These are phyloP conservation scores for Citrus medica DNA, from an alignment of 345 rosid species.

Conservation along the genomic window DNA sequence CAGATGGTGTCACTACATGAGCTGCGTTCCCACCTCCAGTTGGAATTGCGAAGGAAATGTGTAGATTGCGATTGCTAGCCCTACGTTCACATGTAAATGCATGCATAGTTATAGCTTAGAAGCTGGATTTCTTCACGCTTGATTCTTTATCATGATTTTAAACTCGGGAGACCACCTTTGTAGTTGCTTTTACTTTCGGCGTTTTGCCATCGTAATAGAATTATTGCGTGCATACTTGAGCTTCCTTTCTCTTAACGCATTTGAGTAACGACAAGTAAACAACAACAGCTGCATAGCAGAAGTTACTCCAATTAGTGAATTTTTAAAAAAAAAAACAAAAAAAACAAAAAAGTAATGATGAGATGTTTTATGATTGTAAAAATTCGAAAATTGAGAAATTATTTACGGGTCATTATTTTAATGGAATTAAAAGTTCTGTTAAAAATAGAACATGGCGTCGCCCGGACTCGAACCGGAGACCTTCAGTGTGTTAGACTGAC, in stretches of 20 bases:
- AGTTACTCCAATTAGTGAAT: too few species aligned
- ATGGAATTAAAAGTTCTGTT: too few species aligned
- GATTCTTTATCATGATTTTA: not conserved
- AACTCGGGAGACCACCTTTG: not conserved
- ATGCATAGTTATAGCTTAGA: conserved; percentile 8
- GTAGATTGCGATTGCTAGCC: not conserved
- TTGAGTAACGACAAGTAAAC: not conserved
- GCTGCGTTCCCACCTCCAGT: conserved; percentile 71
- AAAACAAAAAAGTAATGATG: too few species aligned
- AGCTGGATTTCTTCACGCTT: not conserved
- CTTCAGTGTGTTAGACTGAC: conserved; percentile 98
- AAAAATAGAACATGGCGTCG: conserved; percentile 35
- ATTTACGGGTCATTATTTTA: too few species aligned
- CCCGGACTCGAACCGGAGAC: conserved; percentile 94
- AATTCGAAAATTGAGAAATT: too few species aligned
- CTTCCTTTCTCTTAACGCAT: not conserved
- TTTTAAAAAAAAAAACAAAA: too few species aligned
- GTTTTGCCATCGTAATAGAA: not conserved
- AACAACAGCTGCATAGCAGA: not conserved
- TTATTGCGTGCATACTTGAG: not conserved
- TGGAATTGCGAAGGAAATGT: conserved; percentile 59
- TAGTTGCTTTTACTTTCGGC: not conserved
- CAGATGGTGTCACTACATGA: conserved; percentile 86
- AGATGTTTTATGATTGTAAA: too few species aligned
- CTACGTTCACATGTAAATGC: not conserved